These are phyloP conservation scores for Gautieria morchelliformis DNA, from an alignment of 768 basidiomycete genomes.

Conservation along the genomic window DNA sequence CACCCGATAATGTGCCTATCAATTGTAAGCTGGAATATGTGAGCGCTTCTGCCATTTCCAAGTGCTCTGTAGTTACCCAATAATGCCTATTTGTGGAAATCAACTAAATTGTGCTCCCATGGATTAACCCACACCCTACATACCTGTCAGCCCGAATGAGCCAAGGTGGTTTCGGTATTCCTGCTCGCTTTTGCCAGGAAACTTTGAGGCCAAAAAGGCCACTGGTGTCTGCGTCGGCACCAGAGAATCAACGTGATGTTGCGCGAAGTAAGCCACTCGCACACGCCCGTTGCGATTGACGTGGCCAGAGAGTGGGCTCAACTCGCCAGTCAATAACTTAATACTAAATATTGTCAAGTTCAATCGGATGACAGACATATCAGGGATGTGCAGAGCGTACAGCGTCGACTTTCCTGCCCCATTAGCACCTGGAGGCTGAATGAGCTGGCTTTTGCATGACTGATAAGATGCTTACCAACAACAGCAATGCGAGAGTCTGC, in stretches of 20 bases:
- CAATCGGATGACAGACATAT: background rate
- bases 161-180: conserved; percentile 94
- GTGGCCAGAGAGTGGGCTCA: conserved; percentile 66
- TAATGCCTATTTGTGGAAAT: conserved; percentile 1
- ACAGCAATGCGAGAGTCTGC: conserved; percentile 93
- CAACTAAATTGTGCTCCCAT: background rate
- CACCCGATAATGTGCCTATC: conserved; percentile 89
- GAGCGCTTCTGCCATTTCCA: background rate
- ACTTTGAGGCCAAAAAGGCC: conserved; percentile 83
- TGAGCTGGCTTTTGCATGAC: background rate
- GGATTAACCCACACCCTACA: conserved; percentile 9
- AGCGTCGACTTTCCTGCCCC: conserved; percentile 96
- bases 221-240: conserved; percentile 82
- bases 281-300: conserved; percentile 87
- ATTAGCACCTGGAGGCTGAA: conserved; percentile 40
- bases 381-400: conserved; percentile 31
- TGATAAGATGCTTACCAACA: conserved; percentile 41
- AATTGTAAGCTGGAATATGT: conserved; percentile 51
- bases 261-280: conserved; percentile 86
- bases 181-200: conserved; percentile 92
- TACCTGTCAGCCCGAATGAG: conserved; percentile 90
- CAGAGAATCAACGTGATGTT: conserved; percentile 91
- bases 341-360: conserved; percentile 42
- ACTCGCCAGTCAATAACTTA: conserved; percentile 82
- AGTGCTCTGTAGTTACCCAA: background rate